These are phyloP conservation scores for Rosa hybrid DNA, from an alignment of 331 rosid genomes.

Conservation along the genomic window DNA sequence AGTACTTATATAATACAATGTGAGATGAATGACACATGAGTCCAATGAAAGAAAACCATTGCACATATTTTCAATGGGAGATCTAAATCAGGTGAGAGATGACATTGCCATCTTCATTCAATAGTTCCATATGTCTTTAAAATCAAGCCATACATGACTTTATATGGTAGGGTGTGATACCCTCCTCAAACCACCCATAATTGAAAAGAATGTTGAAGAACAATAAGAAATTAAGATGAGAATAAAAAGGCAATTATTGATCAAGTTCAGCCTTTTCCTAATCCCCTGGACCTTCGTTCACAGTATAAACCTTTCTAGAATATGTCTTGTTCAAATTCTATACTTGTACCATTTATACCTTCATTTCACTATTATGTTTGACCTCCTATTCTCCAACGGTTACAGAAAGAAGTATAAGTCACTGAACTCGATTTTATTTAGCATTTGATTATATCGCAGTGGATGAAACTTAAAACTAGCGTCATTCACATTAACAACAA, in stretches of 20 bases:
- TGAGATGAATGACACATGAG: background rate
- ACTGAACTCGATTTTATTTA: background rate
- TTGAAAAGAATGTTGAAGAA: background rate
- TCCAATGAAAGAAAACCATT: background rate
- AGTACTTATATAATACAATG: background rate
- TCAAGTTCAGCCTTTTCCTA: background rate
- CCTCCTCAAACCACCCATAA: background rate
- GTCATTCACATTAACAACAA: background rate
- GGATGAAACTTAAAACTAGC: background rate
- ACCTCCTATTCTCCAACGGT: constrained; percentile 4
- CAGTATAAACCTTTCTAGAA: background rate
- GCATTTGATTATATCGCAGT: background rate
- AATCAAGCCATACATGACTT: background rate
- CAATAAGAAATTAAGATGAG: background rate
- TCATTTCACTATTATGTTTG: background rate
- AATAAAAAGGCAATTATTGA: background rate
- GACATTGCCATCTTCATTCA: background rate
- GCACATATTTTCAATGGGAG: background rate
- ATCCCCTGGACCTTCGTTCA: background rate
- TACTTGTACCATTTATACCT: background rate
- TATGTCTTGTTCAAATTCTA: background rate
- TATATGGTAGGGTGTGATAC: background rate
- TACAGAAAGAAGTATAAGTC: background rate
- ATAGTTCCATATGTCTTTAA: background rate
- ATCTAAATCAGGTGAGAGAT: background rate